phyloP scores from a whole-genome alignment of 73 alveolate species.

The Paramecium sonneborni region DNA sequence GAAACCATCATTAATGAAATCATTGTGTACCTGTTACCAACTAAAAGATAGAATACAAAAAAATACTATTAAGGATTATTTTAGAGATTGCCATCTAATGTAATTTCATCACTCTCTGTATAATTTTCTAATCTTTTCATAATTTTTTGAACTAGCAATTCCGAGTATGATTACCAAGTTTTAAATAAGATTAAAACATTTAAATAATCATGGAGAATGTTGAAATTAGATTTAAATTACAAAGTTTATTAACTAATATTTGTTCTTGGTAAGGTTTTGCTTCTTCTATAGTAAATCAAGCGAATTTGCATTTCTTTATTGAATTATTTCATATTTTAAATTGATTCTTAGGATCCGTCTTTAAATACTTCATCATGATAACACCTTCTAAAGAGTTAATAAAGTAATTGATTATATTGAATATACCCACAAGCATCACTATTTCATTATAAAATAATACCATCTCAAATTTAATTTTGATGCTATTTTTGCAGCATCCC shows the following conservation, averaged over 20 bases:
- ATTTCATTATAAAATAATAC: background rate
- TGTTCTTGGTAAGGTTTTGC: background rate
- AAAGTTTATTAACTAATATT: background rate
- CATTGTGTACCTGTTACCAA: background rate
- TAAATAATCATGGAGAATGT: background rate
- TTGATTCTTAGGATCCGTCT: background rate
- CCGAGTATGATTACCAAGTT: background rate
- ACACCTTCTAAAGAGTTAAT: background rate
- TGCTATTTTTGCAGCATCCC: slow-evolving; percentile 40
- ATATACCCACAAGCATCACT: slow-evolving; percentile 28
- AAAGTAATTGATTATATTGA: background rate
- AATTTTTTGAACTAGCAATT: background rate
- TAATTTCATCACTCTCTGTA: background rate
- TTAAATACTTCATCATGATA: slow-evolving; percentile 1
- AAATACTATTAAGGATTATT: background rate
- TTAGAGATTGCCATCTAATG: background rate
- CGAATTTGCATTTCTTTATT: slow-evolving; percentile 24
- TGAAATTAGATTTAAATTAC: background rate
- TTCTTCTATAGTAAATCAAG: background rate
- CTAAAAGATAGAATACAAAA: background rate
- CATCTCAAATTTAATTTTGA: background rate
- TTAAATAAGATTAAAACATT: background rate
- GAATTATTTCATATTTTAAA: slow-evolving; percentile 2
- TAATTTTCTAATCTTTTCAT: background rate
- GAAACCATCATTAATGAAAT: background rate